Conservation (phyloP, 2,329 filamentous ascomycete species). For the Aspergillus bombycis region DNA sequence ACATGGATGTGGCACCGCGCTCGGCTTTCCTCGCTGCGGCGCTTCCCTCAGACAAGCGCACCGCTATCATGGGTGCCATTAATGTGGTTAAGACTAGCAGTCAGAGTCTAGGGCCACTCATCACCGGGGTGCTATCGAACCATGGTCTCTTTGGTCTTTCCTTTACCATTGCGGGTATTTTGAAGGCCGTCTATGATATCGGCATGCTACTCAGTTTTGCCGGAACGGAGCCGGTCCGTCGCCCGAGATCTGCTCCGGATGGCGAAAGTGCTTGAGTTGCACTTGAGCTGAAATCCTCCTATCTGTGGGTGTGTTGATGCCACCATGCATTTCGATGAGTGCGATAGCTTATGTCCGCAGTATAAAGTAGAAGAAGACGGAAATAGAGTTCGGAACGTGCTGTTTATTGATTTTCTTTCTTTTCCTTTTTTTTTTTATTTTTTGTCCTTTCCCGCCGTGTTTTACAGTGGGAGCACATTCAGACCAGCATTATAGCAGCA, state of each 20-base stretch:
- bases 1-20: constrained; percentile 73
- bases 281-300: neutral
- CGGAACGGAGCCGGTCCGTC: constrained; percentile 24
- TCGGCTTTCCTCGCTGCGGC: constrained; percentile 70
- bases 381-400: neutral
- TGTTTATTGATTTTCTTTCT: too few species aligned
- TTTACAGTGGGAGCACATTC: too few species aligned
- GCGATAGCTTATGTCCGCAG: neutral
- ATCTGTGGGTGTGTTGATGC: neutral
- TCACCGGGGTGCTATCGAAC: constrained; percentile 66
- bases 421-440: too few species aligned
- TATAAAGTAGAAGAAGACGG: neutral
- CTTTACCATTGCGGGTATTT: constrained; percentile 63
- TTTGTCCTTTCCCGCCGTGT: too few species aligned
- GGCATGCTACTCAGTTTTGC: constrained; percentile 58
- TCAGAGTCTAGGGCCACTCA: constrained; percentile 63
- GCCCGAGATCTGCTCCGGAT: neutral
- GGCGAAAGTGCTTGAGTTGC: neutral
- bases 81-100: constrained; percentile 70
- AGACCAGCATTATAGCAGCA: too few species aligned
- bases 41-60: constrained; percentile 67
- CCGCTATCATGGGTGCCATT: constrained; percentile 70
- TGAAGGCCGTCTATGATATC: constrained; percentile 66
- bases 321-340: neutral
- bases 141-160: constrained; percentile 62